Evolutionary conservation across 208 protist genomes (phyloP).

Genomic region (Leishmania braziliensis): DNA sequence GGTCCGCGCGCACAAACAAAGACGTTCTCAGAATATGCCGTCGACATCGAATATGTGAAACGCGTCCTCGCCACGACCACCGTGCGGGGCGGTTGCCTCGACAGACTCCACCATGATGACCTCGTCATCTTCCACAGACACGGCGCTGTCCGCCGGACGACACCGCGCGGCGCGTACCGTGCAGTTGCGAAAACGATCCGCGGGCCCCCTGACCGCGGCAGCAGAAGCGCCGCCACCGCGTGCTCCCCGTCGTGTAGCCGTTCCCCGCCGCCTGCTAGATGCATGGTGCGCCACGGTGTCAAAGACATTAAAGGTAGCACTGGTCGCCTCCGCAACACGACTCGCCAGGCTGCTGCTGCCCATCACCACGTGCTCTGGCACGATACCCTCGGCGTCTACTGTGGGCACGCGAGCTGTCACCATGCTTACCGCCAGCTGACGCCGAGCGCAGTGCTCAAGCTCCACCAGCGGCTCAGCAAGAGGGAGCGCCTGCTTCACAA

Average conservation of each 20-base stretch:
- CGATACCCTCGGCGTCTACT: conserved; percentile 55
- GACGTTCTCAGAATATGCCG: conserved; percentile 55
- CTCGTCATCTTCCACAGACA: background rate
- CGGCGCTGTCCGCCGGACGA: background rate
- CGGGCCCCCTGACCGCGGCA: background rate
- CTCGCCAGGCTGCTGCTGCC: background rate
- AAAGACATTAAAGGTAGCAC: conserved; percentile 55
- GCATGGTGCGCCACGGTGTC: conserved; percentile 53
- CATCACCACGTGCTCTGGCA: conserved; percentile 40
- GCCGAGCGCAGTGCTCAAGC: conserved; percentile 30
- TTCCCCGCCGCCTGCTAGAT: conserved; percentile 35
- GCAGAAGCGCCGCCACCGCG: background rate
- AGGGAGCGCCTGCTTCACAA: conserved; percentile 40
- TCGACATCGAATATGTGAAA: conserved; percentile 82
- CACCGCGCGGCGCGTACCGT: background rate
- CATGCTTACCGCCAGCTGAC: conserved; percentile 30
- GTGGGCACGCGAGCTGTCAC: conserved; percentile 40
- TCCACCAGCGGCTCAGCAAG: conserved; percentile 39
- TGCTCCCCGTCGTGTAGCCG: conserved; percentile 17
- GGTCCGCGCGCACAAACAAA: background rate
- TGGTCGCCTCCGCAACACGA: conserved; percentile 3
- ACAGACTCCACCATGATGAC: background rate
- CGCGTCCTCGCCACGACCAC: background rate
- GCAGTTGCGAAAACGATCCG: background rate
- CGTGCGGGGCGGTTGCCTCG: too few species aligned